Percentiles rank a stretch among this genome's conserved stretches.
These are phyloP conservation scores for Pseudogymnoascus sp. DNA, from an alignment of 2,329 filamentous ascomycete genomes.

Conservation along the genomic window DNA sequence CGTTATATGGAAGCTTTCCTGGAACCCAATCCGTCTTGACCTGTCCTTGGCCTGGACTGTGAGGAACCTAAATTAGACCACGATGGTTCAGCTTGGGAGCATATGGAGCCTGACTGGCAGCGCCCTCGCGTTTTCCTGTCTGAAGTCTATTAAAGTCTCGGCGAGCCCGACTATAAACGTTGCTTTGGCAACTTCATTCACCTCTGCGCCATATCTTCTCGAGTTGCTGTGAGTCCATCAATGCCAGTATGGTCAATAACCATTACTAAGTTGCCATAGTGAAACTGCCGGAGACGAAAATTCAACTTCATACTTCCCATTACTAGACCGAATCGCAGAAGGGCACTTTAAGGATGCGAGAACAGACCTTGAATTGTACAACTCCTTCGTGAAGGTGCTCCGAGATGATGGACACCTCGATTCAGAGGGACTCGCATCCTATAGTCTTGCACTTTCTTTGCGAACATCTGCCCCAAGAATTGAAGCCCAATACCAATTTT, in stretches of 20 bases:
- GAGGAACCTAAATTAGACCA: not conserved
- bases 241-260: not conserved
- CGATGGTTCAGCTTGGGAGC: not conserved
- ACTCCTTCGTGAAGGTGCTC: conserved; percentile 64
- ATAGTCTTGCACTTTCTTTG: conserved; percentile 81
- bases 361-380: conserved; percentile 74
- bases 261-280: conserved; percentile 38
- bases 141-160: conserved; percentile 24
- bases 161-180: conserved; percentile 63
- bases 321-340: conserved; percentile 82
- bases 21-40: not conserved
- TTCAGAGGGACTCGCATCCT: conserved; percentile 71
- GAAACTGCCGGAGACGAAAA: conserved; percentile 93
- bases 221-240: conserved; percentile 69
- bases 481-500: conserved; percentile 96
- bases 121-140: conserved; percentile 24
- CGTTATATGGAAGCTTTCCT: not conserved
- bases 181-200: conserved; percentile 78
- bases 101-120: conserved; percentile 23
- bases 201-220: conserved; percentile 76
- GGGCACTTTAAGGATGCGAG: conserved; percentile 63
- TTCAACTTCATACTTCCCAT: conserved; percentile 74
- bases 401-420: conserved; percentile 69
- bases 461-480: conserved; percentile 81
- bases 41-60: not conserved